Evolutionary conservation across 768 basidiomycete species (phyloP).

Genomic region (Candolleomyces aberdarensis): DNA sequence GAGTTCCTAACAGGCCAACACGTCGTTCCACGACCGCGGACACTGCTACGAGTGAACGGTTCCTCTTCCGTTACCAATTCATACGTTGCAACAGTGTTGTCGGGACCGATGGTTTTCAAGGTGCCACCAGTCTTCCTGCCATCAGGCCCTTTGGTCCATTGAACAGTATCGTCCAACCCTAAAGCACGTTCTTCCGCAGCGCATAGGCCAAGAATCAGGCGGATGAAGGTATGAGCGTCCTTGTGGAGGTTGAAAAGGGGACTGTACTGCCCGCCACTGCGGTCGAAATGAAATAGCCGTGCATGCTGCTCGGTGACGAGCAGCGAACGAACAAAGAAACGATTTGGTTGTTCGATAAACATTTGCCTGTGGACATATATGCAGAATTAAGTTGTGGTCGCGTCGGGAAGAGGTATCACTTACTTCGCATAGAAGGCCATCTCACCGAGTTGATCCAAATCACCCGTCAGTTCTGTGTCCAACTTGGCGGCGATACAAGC

Average conservation of each 20-base stretch:
- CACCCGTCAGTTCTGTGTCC: neutral
- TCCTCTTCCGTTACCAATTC: neutral
- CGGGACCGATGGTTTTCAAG: neutral
- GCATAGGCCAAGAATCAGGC: neutral
- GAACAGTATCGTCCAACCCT: conserved; percentile 1
- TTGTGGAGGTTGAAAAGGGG: neutral
- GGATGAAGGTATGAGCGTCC: neutral
- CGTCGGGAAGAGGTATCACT: neutral
- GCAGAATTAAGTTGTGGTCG: neutral
- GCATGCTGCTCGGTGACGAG: neutral
- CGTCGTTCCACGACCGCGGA: conserved; percentile 1
- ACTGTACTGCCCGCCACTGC: conserved; percentile 1
- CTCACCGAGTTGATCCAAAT: neutral
- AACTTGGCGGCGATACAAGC: neutral
- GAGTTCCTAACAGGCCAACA: neutral
- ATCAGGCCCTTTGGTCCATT: neutral
- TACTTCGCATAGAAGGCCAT: neutral
- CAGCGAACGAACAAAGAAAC: neutral
- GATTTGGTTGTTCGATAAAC: conserved; percentile 1
- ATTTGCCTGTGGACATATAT: neutral
- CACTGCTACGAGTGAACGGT: neutral
- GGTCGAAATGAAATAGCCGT: conserved; percentile 5
- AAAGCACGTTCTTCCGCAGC: neutral
- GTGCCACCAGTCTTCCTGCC: neutral
- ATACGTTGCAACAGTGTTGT: neutral